A percentile compares a stretch with the other conserved stretches of the same genome.
phyloP scores from a whole-genome alignment of 768 basidiomycete genomes.

The Amyloporia xantha region DNA sequence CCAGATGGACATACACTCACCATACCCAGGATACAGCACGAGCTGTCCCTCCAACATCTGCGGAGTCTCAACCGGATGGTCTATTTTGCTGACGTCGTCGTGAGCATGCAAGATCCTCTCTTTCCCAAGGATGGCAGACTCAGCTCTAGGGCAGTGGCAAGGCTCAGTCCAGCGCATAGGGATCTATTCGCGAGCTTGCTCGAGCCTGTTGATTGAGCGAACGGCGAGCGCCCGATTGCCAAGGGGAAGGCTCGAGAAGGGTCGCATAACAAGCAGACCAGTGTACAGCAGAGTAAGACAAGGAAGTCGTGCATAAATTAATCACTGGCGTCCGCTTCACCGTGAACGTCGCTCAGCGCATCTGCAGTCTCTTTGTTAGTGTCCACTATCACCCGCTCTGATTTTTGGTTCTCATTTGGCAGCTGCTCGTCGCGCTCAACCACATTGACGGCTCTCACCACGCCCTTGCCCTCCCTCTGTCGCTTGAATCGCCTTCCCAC shows the following conservation, averaged over 20 bases:
- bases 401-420: slow-evolving; percentile 38
- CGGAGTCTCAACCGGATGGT: slow-evolving; percentile 29
- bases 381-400: slow-evolving; percentile 29
- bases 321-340: slow-evolving; percentile 3
- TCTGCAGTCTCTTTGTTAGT: slow-evolving; percentile 21
- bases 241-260: slow-evolving; percentile 35
- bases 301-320: not conserved
- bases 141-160: slow-evolving; percentile 1
- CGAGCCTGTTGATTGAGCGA: slow-evolving; percentile 16
- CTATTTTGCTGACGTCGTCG: slow-evolving; percentile 49
- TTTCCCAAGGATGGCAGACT: slow-evolving; percentile 39
- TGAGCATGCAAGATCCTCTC: slow-evolving; percentile 51
- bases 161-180: slow-evolving; percentile 6
- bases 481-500: slow-evolving; percentile 22
- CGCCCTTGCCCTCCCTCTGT: slow-evolving; percentile 22
- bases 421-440: slow-evolving; percentile 32
- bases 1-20: slow-evolving; percentile 11
- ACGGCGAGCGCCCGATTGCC: slow-evolving; percentile 30
- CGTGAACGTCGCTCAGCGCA: slow-evolving; percentile 4
- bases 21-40: slow-evolving; percentile 27
- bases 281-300: not conserved
- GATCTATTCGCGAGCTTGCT: slow-evolving; percentile 14
- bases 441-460: slow-evolving; percentile 31
- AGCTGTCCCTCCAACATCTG: slow-evolving; percentile 12
- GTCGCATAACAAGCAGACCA: slow-evolving; percentile 15